Conservation (phyloP, 2,329 filamentous ascomycete species). For the Pseudocercospora fuligena region DNA sequence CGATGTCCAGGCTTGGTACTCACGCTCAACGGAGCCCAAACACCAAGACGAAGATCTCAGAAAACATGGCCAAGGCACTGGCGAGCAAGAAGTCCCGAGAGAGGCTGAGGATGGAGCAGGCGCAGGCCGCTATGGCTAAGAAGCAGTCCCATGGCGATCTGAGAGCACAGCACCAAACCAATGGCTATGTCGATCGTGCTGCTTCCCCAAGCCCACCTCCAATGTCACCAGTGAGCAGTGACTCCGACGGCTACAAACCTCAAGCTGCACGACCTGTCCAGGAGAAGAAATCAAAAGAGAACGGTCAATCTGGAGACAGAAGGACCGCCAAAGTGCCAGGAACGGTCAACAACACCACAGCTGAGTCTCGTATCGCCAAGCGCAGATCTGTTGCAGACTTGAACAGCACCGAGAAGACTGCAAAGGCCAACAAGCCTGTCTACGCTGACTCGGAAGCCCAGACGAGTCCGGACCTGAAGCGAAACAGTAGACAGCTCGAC, state of each 20-base stretch:
- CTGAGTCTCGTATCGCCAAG: neutral
- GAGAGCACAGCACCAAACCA: neutral
- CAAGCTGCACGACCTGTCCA: neutral
- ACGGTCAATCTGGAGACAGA: neutral
- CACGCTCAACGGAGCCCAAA: neutral
- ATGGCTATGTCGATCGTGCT: neutral
- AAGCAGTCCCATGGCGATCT: constrained; percentile 3
- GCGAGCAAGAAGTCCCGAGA: constrained; percentile 7
- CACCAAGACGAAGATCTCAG: constrained; percentile 6
- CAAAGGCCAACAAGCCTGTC: neutral
- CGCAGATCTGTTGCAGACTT: neutral
- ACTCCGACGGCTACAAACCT: neutral
- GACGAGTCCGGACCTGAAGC: neutral
- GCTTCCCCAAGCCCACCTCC: neutral
- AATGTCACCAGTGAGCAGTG: neutral
- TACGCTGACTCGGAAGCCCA: constrained; percentile 2
- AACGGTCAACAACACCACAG: neutral
- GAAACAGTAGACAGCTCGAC: neutral
- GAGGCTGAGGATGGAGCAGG: neutral
- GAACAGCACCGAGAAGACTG: neutral
- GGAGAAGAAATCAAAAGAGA: neutral
- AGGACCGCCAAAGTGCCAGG: neutral
- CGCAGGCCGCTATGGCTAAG: neutral
- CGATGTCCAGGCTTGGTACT: constrained; percentile 1
- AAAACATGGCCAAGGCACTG: constrained; percentile 1